Conservation (phyloP, 2,329 filamentous ascomycete species). For the Penicillium griseofulvum region DNA sequence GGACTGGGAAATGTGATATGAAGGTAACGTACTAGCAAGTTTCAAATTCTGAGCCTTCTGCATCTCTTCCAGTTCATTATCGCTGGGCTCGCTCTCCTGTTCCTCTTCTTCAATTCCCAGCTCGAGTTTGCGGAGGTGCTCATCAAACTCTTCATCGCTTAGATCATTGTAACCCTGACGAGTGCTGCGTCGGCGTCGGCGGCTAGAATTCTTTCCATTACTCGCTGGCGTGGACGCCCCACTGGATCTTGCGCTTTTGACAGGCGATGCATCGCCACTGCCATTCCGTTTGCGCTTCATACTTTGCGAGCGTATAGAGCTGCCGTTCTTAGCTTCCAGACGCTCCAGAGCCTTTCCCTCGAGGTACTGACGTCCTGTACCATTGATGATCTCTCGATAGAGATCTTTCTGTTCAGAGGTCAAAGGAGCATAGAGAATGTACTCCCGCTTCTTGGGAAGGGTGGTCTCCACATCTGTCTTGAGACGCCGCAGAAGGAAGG, state of each 20-base stretch:
- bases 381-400: constrained; percentile 81
- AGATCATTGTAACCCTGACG: constrained; percentile 64
- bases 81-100: constrained; percentile 49
- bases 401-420: constrained; percentile 87
- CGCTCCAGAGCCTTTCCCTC: constrained; percentile 52
- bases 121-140: constrained; percentile 54
- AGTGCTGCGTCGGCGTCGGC: constrained; percentile 50
- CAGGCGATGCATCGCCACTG: constrained; percentile 48
- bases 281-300: constrained; percentile 58
- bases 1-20: not conserved
- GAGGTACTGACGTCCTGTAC: constrained; percentile 58
- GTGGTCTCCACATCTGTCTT: constrained; percentile 91
- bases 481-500: constrained; percentile 79
- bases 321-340: constrained; percentile 42
- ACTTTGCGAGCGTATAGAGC: constrained; percentile 42
- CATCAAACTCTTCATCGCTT: constrained; percentile 81
- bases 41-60: constrained; percentile 67
- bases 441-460: constrained; percentile 94
- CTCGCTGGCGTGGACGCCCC: constrained; percentile 70
- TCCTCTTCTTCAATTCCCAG: constrained; percentile 61
- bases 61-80: constrained; percentile 58
- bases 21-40: constrained; percentile 63
- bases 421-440: constrained; percentile 90
- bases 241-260: constrained; percentile 74
- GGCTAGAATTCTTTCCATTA: constrained; percentile 45